Evolutionary conservation across 345 rosid genomes (phyloP).

Genomic region (Gossypium rotundifolium): DNA sequence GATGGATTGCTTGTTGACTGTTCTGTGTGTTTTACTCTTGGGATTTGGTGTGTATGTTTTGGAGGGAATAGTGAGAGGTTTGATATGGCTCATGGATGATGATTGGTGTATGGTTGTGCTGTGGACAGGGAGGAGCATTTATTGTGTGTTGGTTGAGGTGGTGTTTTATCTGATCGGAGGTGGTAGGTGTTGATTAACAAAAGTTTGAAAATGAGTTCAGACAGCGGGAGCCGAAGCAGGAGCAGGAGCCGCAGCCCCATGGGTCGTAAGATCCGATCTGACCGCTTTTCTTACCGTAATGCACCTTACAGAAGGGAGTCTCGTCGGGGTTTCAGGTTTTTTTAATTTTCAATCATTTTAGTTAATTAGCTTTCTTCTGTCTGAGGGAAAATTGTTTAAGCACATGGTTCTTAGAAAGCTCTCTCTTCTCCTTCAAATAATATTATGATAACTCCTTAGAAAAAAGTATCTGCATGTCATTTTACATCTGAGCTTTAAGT

Average conservation of each 20-base stretch:
- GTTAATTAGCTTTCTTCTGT: slow-evolving; percentile 17
- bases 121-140: slow-evolving; percentile 66
- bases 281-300: slow-evolving; percentile 75
- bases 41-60: slow-evolving; percentile 43
- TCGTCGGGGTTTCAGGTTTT: slow-evolving; percentile 81
- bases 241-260: slow-evolving; percentile 81
- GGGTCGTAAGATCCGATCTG: slow-evolving; percentile 84
- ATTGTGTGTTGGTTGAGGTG: slow-evolving; percentile 37
- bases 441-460: background rate
- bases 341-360: slow-evolving; percentile 22
- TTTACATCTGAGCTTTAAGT: background rate
- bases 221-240: slow-evolving; percentile 68
- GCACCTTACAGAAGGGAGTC: slow-evolving; percentile 84
- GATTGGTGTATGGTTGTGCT: slow-evolving; percentile 60
- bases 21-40: slow-evolving; percentile 29
- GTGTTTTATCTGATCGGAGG: slow-evolving; percentile 37
- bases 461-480: background rate
- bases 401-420: too few species aligned
- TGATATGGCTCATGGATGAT: slow-evolving; percentile 53
- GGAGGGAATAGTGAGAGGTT: slow-evolving; percentile 39
- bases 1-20: slow-evolving; percentile 37
- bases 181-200: slow-evolving; percentile 36
- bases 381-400: background rate
- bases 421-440: too few species aligned
- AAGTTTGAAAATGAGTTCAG: slow-evolving; percentile 56